These are phyloP conservation scores for Pilobolus umbonatus DNA, from an alignment of 192 early-diverging fungal genomes.

Conservation along the genomic window DNA sequence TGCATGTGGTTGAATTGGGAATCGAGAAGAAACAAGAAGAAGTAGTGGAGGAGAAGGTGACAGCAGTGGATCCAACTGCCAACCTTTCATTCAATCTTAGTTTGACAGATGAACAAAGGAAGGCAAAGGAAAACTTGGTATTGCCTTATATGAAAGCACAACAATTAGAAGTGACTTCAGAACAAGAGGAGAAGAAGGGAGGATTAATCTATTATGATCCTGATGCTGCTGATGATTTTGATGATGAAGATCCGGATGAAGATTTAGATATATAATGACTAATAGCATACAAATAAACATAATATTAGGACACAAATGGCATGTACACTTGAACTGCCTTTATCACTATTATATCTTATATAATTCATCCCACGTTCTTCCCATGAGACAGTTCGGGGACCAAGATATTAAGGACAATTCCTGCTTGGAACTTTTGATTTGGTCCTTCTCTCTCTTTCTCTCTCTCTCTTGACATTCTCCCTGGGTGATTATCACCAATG, in stretches of 20 bases:
- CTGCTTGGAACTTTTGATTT: no score
- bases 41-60: background rate
- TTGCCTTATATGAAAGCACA: conserved; percentile 77
- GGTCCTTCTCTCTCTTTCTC: no score
- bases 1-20: conserved; percentile 9
- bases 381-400: no score
- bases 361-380: no score
- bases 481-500: no score
- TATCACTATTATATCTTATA: no score
- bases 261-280: conserved; percentile 86
- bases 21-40: background rate
- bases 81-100: conserved; percentile 81
- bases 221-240: conserved; percentile 85
- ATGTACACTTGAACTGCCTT: no score
- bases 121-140: conserved; percentile 66
- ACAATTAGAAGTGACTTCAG: conserved; percentile 23
- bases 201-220: conserved; percentile 78
- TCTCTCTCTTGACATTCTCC: no score
- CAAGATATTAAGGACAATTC: no score
- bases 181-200: background rate
- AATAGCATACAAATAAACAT: no score
- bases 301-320: no score
- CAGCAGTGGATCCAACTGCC: conserved; percentile 56
- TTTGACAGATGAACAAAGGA: conserved; percentile 79
- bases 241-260: conserved; percentile 88